Evolutionary conservation across 1,284 basidiomycete genomes (phyloP), one percentile per base, ranked within the genome.

Genomic region (Ganoderma meredithae): DNA sequence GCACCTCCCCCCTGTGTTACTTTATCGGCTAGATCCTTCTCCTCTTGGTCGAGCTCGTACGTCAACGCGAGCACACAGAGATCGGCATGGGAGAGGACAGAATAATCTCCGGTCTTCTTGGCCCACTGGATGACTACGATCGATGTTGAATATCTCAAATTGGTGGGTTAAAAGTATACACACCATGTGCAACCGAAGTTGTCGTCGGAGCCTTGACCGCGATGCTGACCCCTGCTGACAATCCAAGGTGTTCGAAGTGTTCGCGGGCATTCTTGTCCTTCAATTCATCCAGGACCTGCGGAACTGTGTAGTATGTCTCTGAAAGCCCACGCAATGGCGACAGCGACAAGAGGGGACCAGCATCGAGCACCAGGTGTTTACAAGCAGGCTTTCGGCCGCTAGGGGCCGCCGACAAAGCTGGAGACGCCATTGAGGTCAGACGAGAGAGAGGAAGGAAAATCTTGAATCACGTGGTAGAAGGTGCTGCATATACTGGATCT

Each of bases 41-140:
- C 82, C 62, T 84, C 81, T 65, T 85, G 87, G 81, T 89, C 91
- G 66, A 97, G 82, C 58, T 91, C 88, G 77, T 95, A 93, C 0
- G 96, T 95, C 73, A 99, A 83, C 0, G 98, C 98, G 58, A 99
- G 83, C 49, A 99, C 92, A 72, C 93, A 92, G 67, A 99, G 80
- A 89, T 99, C 98, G 19, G 97, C 88, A 76, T 91, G 87, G 10
- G 96, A 98, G 40, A 99, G 86, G 58, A 97, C 97, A 43, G 95
- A 86, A 78, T 96, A 97, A 81, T 99, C 98, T 81, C 98, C 98
- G 0, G 97, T 98, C 84, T 95, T 95, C 84, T 95, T 97, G 3
- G 98, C 95, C 81, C 93, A 94, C 71, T 93, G 91, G 62, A 94
- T 94, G 10, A 97, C 98, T 95, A 74, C 53, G 43, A 66, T 67